Evolutionary conservation across 1,284 basidiomycete species (phyloP).

Genomic region (Fomitopsis schrenkii): DNA sequence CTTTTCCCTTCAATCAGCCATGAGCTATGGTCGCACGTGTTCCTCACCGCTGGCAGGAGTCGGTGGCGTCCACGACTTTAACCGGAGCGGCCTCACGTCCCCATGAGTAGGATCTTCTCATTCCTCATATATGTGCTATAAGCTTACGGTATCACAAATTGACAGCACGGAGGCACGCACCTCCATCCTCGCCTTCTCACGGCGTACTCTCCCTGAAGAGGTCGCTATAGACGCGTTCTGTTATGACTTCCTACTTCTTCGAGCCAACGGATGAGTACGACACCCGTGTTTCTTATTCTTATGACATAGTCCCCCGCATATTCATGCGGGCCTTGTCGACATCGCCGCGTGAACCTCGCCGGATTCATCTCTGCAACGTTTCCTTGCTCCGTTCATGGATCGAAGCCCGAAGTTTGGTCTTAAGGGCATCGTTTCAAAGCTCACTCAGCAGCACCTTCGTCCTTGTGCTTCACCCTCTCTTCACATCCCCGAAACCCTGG

Average conservation of each 20-base stretch:
- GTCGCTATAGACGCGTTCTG: background rate
- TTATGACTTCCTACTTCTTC: too few species aligned
- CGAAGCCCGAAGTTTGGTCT: slow-evolving; percentile 1
- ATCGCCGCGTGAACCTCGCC: background rate
- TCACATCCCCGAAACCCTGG: background rate
- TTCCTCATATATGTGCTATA: too few species aligned
- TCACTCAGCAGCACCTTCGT: background rate
- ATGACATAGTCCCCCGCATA: background rate
- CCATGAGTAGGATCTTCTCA: too few species aligned
- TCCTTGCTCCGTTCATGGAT: background rate
- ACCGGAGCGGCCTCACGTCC: too few species aligned
- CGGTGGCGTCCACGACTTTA: too few species aligned
- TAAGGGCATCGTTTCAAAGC: background rate
- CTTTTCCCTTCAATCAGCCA: too few species aligned
- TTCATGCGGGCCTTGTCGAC: background rate
- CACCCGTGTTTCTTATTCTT: background rate
- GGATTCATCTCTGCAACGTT: background rate
- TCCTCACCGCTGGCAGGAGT: too few species aligned
- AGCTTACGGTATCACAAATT: background rate
- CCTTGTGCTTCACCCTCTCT: background rate
- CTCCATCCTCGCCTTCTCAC: too few species aligned
- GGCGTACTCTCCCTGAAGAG: too few species aligned
- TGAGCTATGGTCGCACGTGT: too few species aligned
- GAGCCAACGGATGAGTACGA: too few species aligned
- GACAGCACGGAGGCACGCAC: background rate